phyloP scores from a whole-genome alignment of 2,329 filamentous ascomycete species.

The Pseudogymnoascus sp. region DNA sequence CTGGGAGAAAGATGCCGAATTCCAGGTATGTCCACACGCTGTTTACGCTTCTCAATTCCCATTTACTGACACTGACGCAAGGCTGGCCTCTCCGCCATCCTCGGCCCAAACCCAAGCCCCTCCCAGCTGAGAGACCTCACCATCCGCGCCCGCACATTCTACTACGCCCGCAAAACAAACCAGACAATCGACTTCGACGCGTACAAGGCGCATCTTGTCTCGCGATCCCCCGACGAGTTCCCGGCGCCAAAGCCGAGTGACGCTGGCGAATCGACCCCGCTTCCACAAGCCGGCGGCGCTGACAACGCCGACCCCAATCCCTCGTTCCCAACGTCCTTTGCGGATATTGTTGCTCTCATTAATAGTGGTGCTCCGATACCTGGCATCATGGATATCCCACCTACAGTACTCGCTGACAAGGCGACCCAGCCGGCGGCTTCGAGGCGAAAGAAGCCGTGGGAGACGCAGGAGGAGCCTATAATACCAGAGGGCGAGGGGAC shows the following conservation, averaged over 20 bases:
- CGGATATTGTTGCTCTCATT: conserved; percentile 78
- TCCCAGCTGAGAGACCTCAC: conserved; percentile 50
- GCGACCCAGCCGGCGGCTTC: conserved; percentile 36
- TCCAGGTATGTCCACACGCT: conserved; percentile 44
- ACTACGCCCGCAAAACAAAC: conserved; percentile 45
- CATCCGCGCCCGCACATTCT: conserved; percentile 62
- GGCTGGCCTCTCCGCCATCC: conserved; percentile 55
- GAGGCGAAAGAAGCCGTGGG: conserved; percentile 66
- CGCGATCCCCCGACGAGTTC: conserved; percentile 25
- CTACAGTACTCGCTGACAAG: conserved; percentile 66
- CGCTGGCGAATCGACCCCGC: neutral
- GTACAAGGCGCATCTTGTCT: conserved; percentile 58
- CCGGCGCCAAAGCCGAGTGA: conserved; percentile 12
- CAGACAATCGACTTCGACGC: conserved; percentile 55
- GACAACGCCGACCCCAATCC: conserved; percentile 10
- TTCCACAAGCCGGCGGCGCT: neutral
- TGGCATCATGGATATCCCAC: conserved; percentile 79
- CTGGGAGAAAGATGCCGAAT: conserved; percentile 61
- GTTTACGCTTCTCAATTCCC: neutral
- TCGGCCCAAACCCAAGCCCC: conserved; percentile 49
- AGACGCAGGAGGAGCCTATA: conserved; percentile 45
- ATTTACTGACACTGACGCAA: conserved; percentile 26
- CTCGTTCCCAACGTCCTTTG: conserved; percentile 45
- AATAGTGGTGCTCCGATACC: conserved; percentile 76
- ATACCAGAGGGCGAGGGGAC: conserved; percentile 31